phyloP scores from a whole-genome alignment of 257 asterid species.

The Solanum virginianum region DNA sequence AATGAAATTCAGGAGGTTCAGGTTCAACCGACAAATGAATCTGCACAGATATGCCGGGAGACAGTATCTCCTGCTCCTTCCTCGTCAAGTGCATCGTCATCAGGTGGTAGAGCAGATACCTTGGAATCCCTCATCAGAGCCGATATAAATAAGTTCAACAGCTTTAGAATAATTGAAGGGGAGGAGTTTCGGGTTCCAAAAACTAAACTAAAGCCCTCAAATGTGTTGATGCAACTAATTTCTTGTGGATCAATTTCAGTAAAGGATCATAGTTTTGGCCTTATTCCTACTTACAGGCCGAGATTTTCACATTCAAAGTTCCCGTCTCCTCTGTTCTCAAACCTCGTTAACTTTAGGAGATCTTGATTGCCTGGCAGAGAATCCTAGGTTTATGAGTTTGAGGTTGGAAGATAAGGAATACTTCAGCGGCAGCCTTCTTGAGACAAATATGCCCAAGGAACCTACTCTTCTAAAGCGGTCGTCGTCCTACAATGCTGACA shows the following conservation, averaged over 20 bases:
- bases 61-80: constrained; percentile 66
- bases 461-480: constrained; percentile 58
- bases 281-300: constrained; percentile 73
- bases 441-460: constrained; percentile 54
- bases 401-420: constrained; percentile 77
- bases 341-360: constrained; percentile 68
- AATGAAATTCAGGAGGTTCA: constrained; percentile 8
- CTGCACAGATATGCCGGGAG: constrained; percentile 39
- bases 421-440: constrained; percentile 87
- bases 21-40: constrained; percentile 24
- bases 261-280: constrained; percentile 77
- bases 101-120: constrained; percentile 68
- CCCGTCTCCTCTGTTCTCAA: constrained; percentile 62
- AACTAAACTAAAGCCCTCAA: constrained; percentile 70
- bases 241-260: constrained; percentile 91
- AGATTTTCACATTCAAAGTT: constrained; percentile 71
- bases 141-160: constrained; percentile 67
- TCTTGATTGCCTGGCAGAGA: constrained; percentile 57
- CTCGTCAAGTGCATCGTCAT: constrained; percentile 59
- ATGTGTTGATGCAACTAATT: constrained; percentile 76
- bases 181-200: constrained; percentile 44
- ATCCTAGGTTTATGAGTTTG: constrained; percentile 53
- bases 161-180: constrained; percentile 67
- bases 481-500: constrained; percentile 72
- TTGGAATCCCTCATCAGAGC: constrained; percentile 84